Base-by-base conservation (phyloP, 2,329 filamentous ascomycete species). In the Beauveria australis region DNA sequence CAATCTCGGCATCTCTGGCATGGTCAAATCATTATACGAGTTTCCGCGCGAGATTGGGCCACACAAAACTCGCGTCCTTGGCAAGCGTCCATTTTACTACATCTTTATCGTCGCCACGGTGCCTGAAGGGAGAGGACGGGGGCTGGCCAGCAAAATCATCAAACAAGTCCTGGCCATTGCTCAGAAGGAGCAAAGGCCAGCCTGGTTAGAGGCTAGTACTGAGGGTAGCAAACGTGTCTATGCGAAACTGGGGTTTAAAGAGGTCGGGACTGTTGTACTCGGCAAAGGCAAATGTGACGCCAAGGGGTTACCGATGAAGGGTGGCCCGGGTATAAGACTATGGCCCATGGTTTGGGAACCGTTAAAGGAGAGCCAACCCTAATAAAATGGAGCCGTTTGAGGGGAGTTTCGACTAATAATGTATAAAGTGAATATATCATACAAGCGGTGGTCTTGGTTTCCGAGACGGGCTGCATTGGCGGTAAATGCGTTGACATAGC, bases 281-380 rank as follows among this genome's bases (percentile, higher is more conserved):
- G 53, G 53, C 12, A 55, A 55, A 28, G 53, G 53, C 2, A 46
- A 55, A 18, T 43, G n/a, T 5, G 40, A 33, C 3, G 40, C 33
- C 10, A 24, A 30, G 18, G 53, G 53, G 1, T 14, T 30, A 12
- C 40, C 40, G 12, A 55, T 24, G 53, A 55, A 43, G 19, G 24
- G 24, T 0, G 53, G 53, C 5, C 40, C 24, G 9, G 53, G 53
- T 12, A 16, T 55, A n/a, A 28, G 3, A 26, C 5, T 43, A 19
- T 55, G 40, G 40, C 53, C 53, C 22, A 55, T 55, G 53, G 22
- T 55, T 19, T 55, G 53, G 53, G 18, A 43, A 9, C 49, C 57
- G 26, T n/a, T 18, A 24, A 9, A 48, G 30, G 10, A 33, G 10
- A 33, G 30, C 4, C 30, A 33, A 33, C 30, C 5, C 3, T 12